Percentiles rank a stretch among this genome's conserved stretches.
These are phyloP conservation scores for Hypomyces rosellus DNA, from an alignment of 2,329 filamentous ascomycete genomes.

Conservation along the genomic window DNA sequence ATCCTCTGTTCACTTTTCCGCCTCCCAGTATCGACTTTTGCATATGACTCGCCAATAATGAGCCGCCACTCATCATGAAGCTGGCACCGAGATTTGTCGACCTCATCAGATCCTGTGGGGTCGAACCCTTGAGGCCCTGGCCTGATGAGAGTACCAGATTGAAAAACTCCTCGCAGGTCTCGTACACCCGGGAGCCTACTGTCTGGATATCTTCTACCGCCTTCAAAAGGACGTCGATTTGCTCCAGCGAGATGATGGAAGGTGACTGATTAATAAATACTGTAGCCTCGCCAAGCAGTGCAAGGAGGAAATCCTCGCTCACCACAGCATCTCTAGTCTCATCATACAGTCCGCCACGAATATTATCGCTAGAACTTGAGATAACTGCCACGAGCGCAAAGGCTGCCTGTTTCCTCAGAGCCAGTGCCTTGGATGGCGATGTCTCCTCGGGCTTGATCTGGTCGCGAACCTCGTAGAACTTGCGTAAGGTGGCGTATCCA, in stretches of 20 bases:
- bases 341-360: constrained; percentile 85
- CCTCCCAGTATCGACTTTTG: constrained; percentile 54
- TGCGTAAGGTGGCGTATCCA: constrained; percentile 84
- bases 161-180: constrained; percentile 72
- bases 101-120: constrained; percentile 56
- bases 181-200: constrained; percentile 64
- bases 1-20: constrained; percentile 52
- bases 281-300: constrained; percentile 76
- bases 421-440: constrained; percentile 39
- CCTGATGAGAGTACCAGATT: constrained; percentile 66
- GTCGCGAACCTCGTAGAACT: constrained; percentile 87
- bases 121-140: constrained; percentile 54
- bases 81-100: constrained; percentile 51
- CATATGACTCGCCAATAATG: constrained; percentile 59
- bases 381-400: constrained; percentile 76
- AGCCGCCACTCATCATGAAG: constrained; percentile 67
- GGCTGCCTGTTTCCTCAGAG: constrained; percentile 62
- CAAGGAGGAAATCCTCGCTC: constrained; percentile 78
- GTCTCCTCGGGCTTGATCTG: constrained; percentile 21
- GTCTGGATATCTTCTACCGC: constrained; percentile 76
- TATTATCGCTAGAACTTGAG: constrained; percentile 79
- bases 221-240: constrained; percentile 69
- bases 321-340: constrained; percentile 74
- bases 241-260: constrained; percentile 56
- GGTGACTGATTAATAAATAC: constrained; percentile 61